Conservation (phyloP, 75 land plant genomes). For the Cupressus sempervirens region DNA sequence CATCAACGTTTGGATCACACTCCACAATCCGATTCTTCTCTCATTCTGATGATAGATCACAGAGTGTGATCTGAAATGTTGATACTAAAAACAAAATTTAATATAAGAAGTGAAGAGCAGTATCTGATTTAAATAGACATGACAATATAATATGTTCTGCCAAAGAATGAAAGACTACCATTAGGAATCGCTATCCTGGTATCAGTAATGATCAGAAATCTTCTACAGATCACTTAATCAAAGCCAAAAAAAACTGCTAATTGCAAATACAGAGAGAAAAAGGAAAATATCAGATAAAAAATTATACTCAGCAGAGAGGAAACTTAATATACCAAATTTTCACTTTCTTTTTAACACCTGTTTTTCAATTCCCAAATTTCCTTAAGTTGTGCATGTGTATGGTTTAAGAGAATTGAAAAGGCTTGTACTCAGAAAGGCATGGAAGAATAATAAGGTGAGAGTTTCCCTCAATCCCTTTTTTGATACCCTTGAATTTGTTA, state of each 20-base stretch:
- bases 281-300: neutral
- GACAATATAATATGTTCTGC: neutral
- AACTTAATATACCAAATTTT: neutral
- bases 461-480: conserved; percentile 8
- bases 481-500: neutral
- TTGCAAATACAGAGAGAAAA: neutral
- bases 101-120: neutral
- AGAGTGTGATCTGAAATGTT: too few relatives aligned
- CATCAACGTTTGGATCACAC: too few relatives aligned
- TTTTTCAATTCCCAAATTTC: neutral
- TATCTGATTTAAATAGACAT: neutral
- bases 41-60: too few relatives aligned
- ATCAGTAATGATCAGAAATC: neutral
- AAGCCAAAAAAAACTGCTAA: neutral
- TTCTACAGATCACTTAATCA: neutral
- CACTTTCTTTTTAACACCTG: neutral
- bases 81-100: too few relatives aligned
- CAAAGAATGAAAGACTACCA: neutral
- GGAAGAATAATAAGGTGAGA: conserved; percentile 1
- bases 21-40: too few relatives aligned
- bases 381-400: neutral
- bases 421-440: neutral
- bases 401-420: neutral
- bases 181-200: neutral
- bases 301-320: neutral